A percentile compares a stretch with the other conserved stretches of the same genome.
Evolutionary conservation across 2,329 filamentous ascomycete species (phyloP).

Genomic region (Didymella segeticola): DNA sequence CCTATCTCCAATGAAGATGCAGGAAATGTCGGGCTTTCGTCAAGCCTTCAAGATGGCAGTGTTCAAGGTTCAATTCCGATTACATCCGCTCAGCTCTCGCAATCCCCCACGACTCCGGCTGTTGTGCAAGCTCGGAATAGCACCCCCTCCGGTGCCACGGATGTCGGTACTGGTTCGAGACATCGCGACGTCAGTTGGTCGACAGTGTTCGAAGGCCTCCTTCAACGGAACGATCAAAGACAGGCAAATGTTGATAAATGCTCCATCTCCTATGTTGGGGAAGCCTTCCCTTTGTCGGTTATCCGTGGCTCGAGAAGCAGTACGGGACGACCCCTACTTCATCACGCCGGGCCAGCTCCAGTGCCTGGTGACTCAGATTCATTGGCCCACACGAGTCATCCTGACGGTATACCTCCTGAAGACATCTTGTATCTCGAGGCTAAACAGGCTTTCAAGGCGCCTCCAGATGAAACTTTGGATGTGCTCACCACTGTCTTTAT

Average conservation of each 20-base stretch:
- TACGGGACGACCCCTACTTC: slow-evolving; percentile 1
- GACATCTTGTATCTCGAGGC: slow-evolving; percentile 7
- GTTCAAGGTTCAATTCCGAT: background rate
- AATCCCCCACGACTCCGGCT: background rate
- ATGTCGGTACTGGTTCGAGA: background rate
- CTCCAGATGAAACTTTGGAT: background rate
- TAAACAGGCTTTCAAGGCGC: slow-evolving; percentile 8
- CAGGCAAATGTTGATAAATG: slow-evolving; percentile 4
- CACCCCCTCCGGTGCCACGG: background rate
- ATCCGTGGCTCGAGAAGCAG: slow-evolving; percentile 1
- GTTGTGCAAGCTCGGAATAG: background rate
- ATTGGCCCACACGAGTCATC: background rate
- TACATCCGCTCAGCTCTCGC: background rate
- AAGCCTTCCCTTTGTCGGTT: slow-evolving; percentile 7
- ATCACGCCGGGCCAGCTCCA: background rate
- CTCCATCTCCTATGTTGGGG: slow-evolving; percentile 8
- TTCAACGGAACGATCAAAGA: background rate
- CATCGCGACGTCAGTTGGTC: slow-evolving; percentile 8
- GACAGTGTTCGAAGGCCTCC: slow-evolving; percentile 5
- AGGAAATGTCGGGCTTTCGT: background rate
- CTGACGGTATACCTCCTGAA: background rate
- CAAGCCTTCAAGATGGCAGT: background rate
- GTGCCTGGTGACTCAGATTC: background rate
- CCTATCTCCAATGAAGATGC: background rate
- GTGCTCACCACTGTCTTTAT: slow-evolving; percentile 6